phyloP scores from a whole-genome alignment of 192 early-diverging fungal species.

The Umbelopsis isabellina region DNA sequence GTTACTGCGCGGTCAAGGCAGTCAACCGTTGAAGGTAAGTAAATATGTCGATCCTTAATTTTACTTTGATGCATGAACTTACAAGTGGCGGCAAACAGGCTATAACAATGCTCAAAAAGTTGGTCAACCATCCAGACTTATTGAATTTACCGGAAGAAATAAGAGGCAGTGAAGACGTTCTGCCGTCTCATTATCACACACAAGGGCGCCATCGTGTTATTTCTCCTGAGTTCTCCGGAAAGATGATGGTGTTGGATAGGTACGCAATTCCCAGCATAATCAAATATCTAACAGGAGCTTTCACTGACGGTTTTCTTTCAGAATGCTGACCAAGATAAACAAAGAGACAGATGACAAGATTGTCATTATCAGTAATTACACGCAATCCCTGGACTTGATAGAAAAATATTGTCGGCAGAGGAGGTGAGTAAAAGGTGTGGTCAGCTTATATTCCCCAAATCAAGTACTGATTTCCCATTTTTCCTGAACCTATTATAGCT shows the following conservation, averaged over 20 bases:
- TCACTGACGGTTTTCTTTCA: slow-evolving; percentile 13
- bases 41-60: background rate
- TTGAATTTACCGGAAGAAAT: slow-evolving; percentile 68
- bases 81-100: slow-evolving; percentile 44
- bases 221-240: slow-evolving; percentile 81
- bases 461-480: background rate
- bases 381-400: slow-evolving; percentile 95
- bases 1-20: slow-evolving; percentile 71
- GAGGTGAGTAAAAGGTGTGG: slow-evolving; percentile 50
- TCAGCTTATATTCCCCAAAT: background rate
- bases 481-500: slow-evolving; percentile 38
- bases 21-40: slow-evolving; percentile 73
- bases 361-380: slow-evolving; percentile 98
- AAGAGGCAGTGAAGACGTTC: slow-evolving; percentile 59
- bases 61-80: background rate
- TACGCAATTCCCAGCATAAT: background rate
- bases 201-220: slow-evolving; percentile 40
- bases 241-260: slow-evolving; percentile 83
- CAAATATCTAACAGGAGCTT: slow-evolving; percentile 36
- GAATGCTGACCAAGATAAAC: slow-evolving; percentile 75
- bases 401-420: slow-evolving; percentile 82
- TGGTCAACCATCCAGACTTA: slow-evolving; percentile 96
- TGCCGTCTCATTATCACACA: slow-evolving; percentile 57
- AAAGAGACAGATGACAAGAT: slow-evolving; percentile 88
- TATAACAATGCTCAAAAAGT: slow-evolving; percentile 91